Conservation (phyloP, 192 early-diverging fungal genomes). For the Dissophora ornata region DNA sequence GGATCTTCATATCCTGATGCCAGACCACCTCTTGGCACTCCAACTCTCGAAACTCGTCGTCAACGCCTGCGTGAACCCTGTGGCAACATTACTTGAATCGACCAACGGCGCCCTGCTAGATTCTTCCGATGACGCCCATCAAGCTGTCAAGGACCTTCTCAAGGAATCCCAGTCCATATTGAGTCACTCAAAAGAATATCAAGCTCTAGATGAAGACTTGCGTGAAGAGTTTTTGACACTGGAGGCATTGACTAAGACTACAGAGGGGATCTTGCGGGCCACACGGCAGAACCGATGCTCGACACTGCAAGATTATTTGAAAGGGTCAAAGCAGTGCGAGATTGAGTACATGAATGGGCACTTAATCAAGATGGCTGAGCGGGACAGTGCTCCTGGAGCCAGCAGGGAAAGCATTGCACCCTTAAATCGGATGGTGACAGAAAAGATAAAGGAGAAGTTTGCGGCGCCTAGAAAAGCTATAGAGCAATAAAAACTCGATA, state of each 20-base stretch:
- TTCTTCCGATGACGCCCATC: background rate
- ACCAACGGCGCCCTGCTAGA: slow-evolving; percentile 66
- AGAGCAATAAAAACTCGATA: slow-evolving; percentile 4
- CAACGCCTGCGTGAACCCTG: slow-evolving; percentile 74
- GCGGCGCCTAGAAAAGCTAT: slow-evolving; percentile 11
- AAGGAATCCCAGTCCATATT: slow-evolving; percentile 38
- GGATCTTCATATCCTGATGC: slow-evolving; percentile 54
- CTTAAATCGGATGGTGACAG: slow-evolving; percentile 32
- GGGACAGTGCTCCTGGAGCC: slow-evolving; percentile 45
- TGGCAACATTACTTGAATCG: slow-evolving; percentile 66
- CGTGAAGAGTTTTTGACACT: slow-evolving; percentile 53
- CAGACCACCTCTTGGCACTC: slow-evolving; percentile 30
- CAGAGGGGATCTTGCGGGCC: slow-evolving; percentile 66
- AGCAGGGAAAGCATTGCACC: slow-evolving; percentile 2
- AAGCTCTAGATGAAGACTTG: slow-evolving; percentile 49
- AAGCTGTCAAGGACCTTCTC: slow-evolving; percentile 34
- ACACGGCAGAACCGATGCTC: slow-evolving; percentile 47
- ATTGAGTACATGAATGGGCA: slow-evolving; percentile 55
- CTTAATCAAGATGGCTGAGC: slow-evolving; percentile 61
- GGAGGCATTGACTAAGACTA: slow-evolving; percentile 57
- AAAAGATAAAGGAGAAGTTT: slow-evolving; percentile 48
- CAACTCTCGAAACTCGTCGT: slow-evolving; percentile 68
- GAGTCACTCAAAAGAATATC: slow-evolving; percentile 48
- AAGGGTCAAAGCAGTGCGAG: slow-evolving; percentile 53
- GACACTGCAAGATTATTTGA: slow-evolving; percentile 68